A percentile compares a stretch with the other conserved stretches of the same genome.
phyloP scores from a whole-genome alignment of 768 basidiomycete species.

The Psilocybe tampanensis region DNA sequence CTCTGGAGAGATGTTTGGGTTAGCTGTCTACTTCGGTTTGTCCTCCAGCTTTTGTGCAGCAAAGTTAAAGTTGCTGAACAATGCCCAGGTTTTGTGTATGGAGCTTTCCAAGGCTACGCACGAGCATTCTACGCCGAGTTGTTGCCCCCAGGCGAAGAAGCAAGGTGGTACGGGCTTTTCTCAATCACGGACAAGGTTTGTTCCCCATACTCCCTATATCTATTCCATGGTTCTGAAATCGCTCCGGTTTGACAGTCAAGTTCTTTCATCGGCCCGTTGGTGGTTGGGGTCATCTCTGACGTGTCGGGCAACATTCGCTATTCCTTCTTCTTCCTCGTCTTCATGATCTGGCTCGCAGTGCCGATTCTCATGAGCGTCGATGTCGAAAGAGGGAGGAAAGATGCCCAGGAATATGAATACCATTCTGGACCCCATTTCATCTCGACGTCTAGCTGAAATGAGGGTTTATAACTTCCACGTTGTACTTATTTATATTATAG shows the following conservation, averaged over 20 bases:
- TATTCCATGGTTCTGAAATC: slow-evolving; percentile 7
- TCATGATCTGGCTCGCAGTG: slow-evolving; percentile 80
- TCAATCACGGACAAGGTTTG: slow-evolving; percentile 87
- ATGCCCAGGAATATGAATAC: slow-evolving; percentile 43
- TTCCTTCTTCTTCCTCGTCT: slow-evolving; percentile 84
- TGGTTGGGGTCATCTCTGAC: slow-evolving; percentile 89
- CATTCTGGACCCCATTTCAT: not conserved
- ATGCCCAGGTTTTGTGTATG: slow-evolving; percentile 66
- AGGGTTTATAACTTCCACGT: too few relatives aligned
- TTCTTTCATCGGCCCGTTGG: slow-evolving; percentile 88
- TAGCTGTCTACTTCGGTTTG: slow-evolving; percentile 84
- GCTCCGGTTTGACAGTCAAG: slow-evolving; percentile 67
- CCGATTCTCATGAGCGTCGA: slow-evolving; percentile 77
- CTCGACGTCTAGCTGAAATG: not conserved
- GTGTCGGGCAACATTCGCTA: slow-evolving; percentile 90
- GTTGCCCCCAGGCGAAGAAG: slow-evolving; percentile 86
- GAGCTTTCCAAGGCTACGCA: slow-evolving; percentile 91
- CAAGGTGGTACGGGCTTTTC: slow-evolving; percentile 87
- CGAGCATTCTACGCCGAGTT: slow-evolving; percentile 86
- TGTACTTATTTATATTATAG: too few relatives aligned
- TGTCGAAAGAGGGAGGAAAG: slow-evolving; percentile 61
- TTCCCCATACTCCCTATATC: not conserved
- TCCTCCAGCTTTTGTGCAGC: not conserved
- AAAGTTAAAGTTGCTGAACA: not conserved
- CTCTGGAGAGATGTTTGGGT: slow-evolving; percentile 80